Evolutionary conservation across 192 early-diverging fungal species (phyloP).

Genomic region (Phycomyces nitens): DNA sequence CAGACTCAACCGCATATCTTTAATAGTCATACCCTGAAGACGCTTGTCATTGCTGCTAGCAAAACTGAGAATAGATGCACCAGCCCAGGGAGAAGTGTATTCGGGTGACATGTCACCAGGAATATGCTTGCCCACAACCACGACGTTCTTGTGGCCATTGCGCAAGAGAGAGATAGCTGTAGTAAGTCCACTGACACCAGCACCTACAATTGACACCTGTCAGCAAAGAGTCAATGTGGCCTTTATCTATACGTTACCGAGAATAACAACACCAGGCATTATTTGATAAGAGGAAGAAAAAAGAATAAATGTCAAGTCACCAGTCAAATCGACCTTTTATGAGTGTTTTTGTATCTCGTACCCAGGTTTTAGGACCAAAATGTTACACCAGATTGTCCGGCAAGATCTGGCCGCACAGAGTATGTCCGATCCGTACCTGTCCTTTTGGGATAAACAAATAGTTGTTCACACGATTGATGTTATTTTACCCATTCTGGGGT

Average conservation of each 20-base stretch:
- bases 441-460: too few relatives aligned
- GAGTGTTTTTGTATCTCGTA: not conserved
- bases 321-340: not conserved
- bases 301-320: not conserved
- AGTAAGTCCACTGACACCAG: conserved; percentile 77
- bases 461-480: too few relatives aligned
- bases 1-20: too few relatives aligned
- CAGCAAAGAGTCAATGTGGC: not conserved
- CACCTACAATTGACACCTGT: conserved; percentile 39
- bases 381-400: too few relatives aligned
- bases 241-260: conserved; percentile 8
- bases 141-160: conserved; percentile 54
- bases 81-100: conserved; percentile 62
- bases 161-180: conserved; percentile 61
- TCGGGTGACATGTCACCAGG: conserved; percentile 47
- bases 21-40: conserved; percentile 45
- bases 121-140: conserved; percentile 55
- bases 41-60: conserved; percentile 31
- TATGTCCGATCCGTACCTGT: too few relatives aligned
- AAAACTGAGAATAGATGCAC: conserved; percentile 26
- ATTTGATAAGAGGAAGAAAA: not conserved
- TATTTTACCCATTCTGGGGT: too few relatives aligned
- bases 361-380: not conserved
- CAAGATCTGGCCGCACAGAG: too few relatives aligned
- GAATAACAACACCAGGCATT: conserved; percentile 9